Evolutionary conservation across 345 rosid genomes (phyloP).

Genomic region (Combretum micranthum): DNA sequence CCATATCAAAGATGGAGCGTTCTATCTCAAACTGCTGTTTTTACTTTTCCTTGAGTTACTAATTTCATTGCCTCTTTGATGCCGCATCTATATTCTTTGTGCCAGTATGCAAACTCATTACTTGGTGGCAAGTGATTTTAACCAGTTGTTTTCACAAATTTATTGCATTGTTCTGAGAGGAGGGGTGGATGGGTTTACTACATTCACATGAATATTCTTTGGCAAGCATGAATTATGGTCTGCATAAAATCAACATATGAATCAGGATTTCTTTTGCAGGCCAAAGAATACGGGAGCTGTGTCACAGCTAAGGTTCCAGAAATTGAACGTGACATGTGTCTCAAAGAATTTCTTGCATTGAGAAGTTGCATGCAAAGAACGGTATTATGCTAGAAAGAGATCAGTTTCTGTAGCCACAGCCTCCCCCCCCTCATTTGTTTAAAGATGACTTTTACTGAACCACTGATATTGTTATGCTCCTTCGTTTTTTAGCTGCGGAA

Average conservation of each 20-base stretch:
- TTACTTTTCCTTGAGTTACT: background rate
- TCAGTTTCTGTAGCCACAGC: background rate
- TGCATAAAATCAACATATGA: background rate
- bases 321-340: conserved; percentile 73
- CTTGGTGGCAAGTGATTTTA: too few relatives aligned
- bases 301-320: conserved; percentile 82
- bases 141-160: too few relatives aligned
- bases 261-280: conserved; percentile 34
- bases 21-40: conserved; percentile 2
- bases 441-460: background rate
- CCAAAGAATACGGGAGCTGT: conserved; percentile 83
- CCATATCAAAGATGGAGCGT: too few relatives aligned
- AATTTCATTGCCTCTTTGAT: background rate
- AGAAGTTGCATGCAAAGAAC: conserved; percentile 86
- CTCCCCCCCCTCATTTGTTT: background rate
- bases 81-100: background rate
- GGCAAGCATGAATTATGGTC: background rate
- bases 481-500: conserved; percentile 10
- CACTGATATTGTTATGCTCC: background rate
- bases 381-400: conserved; percentile 35
- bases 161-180: too few relatives aligned
- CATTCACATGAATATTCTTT: background rate
- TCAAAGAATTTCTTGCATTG: conserved; percentile 79
- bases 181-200: too few relatives aligned
- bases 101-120: background rate